Conservation (phyloP, 2,329 filamentous ascomycete genomes). For the Dactylonectria macrodidyma region DNA sequence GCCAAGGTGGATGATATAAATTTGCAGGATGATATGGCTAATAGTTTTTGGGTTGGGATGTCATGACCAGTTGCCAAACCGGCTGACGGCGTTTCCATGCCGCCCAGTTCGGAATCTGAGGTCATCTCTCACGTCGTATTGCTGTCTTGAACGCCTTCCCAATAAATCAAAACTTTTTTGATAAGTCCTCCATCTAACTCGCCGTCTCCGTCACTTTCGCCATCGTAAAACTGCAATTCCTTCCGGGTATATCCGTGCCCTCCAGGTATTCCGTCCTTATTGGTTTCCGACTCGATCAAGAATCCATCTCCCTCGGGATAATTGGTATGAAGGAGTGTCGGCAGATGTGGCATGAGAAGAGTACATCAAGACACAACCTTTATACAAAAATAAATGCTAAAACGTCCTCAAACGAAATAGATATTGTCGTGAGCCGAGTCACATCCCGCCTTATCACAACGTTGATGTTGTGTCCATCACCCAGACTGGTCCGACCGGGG, state of each 20-base stretch:
- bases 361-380: slow-evolving; percentile 9
- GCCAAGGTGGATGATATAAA: slow-evolving; percentile 17
- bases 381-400: slow-evolving; percentile 12
- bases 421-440: slow-evolving; percentile 17
- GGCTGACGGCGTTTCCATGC: background rate
- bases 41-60: slow-evolving; percentile 4
- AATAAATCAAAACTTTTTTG: slow-evolving; percentile 2
- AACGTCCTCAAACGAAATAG: slow-evolving; percentile 1
- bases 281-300: background rate
- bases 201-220: background rate
- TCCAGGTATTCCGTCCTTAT: background rate
- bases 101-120: background rate
- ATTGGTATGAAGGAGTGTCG: background rate
- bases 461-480: slow-evolving; percentile 35
- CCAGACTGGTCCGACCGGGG: slow-evolving; percentile 21
- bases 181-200: slow-evolving; percentile 7
- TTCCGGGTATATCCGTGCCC: slow-evolving; percentile 1
- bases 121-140: background rate
- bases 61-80: slow-evolving; percentile 16
- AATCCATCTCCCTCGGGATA: background rate
- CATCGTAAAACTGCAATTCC: background rate
- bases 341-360: slow-evolving; percentile 4
- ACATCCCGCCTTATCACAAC: slow-evolving; percentile 13
- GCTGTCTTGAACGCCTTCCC: background rate
- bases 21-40: slow-evolving; percentile 24